Evolutionary conservation across 2,329 filamentous ascomycete genomes (phyloP), one percentile per base, ranked within the genome.

Genomic region (Elsinoe ampelina): DNA sequence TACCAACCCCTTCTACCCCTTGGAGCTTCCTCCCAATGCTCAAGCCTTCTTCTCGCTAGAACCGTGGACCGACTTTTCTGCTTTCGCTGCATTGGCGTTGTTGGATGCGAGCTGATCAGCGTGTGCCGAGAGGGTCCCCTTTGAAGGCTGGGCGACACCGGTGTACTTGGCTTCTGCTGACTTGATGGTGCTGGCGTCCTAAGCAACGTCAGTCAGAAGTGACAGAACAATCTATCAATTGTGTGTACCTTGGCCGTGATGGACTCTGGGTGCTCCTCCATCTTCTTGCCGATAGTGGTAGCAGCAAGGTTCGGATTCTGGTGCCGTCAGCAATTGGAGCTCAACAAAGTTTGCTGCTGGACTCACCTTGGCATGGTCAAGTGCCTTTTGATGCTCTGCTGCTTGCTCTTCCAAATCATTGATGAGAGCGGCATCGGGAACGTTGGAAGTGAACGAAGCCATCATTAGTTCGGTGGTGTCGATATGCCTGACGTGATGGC

Each of bases 161-260:
- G 58, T 62, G 17, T 57, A 68, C 34, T 71, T 69, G 55, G 69
- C 67, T 60, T 74, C 72, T 47, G 72, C 70, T 26, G 70, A 72
- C 58, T 73, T 71, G 22, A 74, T 66, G 48, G 67, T 67, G 54
- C 70, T 65, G 30, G 72, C 72, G 55, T 74, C 72, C 50, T 69
- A 17, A 2, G n/a, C 4, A n/a, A 30, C 11, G 26, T 58, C 8
- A 55, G 50, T 32, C 1, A 20, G 42, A 22, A 7, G 10, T 15
- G 7, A 5, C 11, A 15, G 26, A 51, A 5, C 3, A 4, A 4
- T 45, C 5, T 11, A 26, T 12, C 7, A 45, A 12, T 3, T 17
- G 3, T 7, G n/a, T 5, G 15, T 32, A 55, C 52, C 36, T 58
- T 11, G 32, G 45, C 35, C 6, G 66, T 68, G 45, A 69, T 60